phyloP scores from a whole-genome alignment of 805 yeast species.

The Candida saitoana region DNA sequence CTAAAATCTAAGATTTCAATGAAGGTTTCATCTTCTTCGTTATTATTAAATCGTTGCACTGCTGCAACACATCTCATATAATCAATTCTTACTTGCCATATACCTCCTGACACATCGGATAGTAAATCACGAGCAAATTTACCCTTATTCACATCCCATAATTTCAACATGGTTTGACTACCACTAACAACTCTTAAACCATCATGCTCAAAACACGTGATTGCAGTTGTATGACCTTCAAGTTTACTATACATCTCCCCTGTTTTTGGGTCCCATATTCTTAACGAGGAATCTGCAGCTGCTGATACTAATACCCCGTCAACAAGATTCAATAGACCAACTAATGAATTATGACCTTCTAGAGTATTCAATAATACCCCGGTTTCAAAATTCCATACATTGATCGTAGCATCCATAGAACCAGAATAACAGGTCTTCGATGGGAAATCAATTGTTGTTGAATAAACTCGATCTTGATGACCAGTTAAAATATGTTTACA shows the following conservation, averaged over 20 bases:
- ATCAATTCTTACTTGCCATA: conserved; percentile 93
- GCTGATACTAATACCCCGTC: conserved; percentile 82
- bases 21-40: conserved; percentile 55
- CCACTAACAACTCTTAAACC: conserved; percentile 84
- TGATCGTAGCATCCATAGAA: conserved; percentile 82
- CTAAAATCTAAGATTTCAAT: conserved; percentile 86
- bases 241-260: conserved; percentile 64
- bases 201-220: conserved; percentile 90
- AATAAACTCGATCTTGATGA: conserved; percentile 82
- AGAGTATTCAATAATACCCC: conserved; percentile 68
- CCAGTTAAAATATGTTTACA: conserved; percentile 76
- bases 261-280: conserved; percentile 88
- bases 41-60: conserved; percentile 55
- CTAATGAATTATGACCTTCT: conserved; percentile 86
- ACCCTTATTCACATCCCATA: conserved; percentile 84
- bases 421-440: conserved; percentile 85
- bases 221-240: conserved; percentile 81
- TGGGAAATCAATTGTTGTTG: conserved; percentile 76
- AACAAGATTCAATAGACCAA: conserved; percentile 78
- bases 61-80: conserved; percentile 86
- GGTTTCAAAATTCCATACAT: conserved; percentile 82
- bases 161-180: conserved; percentile 76
- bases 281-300: conserved; percentile 88
- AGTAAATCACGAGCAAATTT: conserved; percentile 68
- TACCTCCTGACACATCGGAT: conserved; percentile 72